A percentile compares a stretch with the other conserved stretches of the same genome.
phyloP scores from a whole-genome alignment of 805 yeast species.

The Hanseniaspora hatyaiensis region DNA sequence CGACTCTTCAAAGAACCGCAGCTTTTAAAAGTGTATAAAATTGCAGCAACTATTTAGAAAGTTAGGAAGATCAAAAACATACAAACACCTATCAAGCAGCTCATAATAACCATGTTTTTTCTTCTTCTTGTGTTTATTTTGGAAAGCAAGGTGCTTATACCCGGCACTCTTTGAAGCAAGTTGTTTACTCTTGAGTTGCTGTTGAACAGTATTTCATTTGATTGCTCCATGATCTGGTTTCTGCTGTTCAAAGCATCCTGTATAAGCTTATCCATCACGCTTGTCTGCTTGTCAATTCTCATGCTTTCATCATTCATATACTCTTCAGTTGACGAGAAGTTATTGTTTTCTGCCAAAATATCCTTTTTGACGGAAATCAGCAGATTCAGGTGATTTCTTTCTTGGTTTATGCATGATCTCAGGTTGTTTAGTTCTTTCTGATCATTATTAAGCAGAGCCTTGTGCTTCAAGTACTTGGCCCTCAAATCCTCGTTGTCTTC shows the following conservation, averaged over 20 bases:
- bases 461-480: slow-evolving; percentile 33
- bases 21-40: too few relatives aligned
- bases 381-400: slow-evolving; percentile 63
- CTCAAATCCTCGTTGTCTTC: not conserved
- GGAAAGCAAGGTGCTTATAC: slow-evolving; percentile 59
- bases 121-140: slow-evolving; percentile 80
- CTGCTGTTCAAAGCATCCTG: slow-evolving; percentile 83
- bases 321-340: slow-evolving; percentile 40
- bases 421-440: slow-evolving; percentile 51
- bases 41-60: slow-evolving; percentile 22
- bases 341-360: slow-evolving; percentile 45
- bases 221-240: slow-evolving; percentile 68
- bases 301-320: slow-evolving; percentile 69
- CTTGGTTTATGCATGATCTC: slow-evolving; percentile 49
- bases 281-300: slow-evolving; percentile 60
- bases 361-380: slow-evolving; percentile 68
- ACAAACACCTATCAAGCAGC: slow-evolving; percentile 60
- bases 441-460: slow-evolving; percentile 63
- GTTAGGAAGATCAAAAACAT: slow-evolving; percentile 54
- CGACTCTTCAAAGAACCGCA: too few relatives aligned
- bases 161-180: slow-evolving; percentile 64
- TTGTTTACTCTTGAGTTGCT: slow-evolving; percentile 55
- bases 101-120: slow-evolving; percentile 77
- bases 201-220: slow-evolving; percentile 42
- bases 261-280: slow-evolving; percentile 65